Percentiles rank a stretch among this genome's conserved stretches.
These are phyloP conservation scores for Globisporangium nodosum DNA, from an alignment of 352 stramenopile genomes.

Conservation along the genomic window DNA sequence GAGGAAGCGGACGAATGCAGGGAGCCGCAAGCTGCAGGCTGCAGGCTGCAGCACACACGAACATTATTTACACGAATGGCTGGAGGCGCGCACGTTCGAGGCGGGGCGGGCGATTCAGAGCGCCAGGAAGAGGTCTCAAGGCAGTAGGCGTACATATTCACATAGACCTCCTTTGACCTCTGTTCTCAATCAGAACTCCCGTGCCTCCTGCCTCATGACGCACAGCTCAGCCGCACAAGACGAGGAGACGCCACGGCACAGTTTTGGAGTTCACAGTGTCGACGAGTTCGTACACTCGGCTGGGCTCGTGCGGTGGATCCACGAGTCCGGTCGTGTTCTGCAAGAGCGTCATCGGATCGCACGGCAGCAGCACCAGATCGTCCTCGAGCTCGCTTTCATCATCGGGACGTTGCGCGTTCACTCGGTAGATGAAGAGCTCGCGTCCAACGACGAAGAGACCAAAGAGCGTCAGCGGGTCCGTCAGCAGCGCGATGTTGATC, in stretches of 20 bases:
- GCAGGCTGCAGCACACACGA: background rate
- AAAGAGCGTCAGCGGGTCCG: conserved; percentile 4
- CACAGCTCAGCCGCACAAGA: background rate
- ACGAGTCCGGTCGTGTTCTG: background rate
- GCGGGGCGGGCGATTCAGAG: too few relatives aligned
- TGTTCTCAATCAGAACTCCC: too few relatives aligned
- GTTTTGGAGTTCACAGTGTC: background rate
- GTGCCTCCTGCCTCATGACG: too few relatives aligned
- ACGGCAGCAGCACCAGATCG: background rate
- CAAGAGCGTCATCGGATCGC: background rate
- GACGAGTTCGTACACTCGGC: background rate
- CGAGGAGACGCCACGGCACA: background rate
- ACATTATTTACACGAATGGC: background rate
- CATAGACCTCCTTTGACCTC: too few relatives aligned
- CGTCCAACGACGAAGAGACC: conserved; percentile 1
- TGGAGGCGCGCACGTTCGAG: too few relatives aligned
- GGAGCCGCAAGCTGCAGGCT: too few relatives aligned
- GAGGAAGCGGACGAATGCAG: background rate
- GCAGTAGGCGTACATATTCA: too few relatives aligned
- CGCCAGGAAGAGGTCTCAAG: too few relatives aligned
- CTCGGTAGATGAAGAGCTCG: conserved; percentile 6
- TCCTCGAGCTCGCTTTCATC: too few relatives aligned
- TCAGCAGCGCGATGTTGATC: conserved; percentile 12
- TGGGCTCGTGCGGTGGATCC: background rate
- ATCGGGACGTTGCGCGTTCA: too few relatives aligned